Percentiles rank a stretch among this genome's conserved stretches.
phyloP scores from a whole-genome alignment of 2,329 filamentous ascomycete species.

The Colletotrichum eremochloae region DNA sequence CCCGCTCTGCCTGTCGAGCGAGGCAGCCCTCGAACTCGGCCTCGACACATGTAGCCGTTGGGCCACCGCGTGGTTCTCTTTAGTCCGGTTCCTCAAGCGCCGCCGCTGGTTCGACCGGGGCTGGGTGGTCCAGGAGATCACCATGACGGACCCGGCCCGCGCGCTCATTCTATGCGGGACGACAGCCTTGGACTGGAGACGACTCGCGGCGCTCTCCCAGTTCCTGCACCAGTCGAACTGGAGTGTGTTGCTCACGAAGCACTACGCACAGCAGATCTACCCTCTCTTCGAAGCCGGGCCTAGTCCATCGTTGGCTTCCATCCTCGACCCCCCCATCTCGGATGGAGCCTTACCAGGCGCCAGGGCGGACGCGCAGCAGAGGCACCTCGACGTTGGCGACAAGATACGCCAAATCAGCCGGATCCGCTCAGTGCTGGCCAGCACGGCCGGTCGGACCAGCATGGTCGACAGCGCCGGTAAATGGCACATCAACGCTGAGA shows the following conservation, averaged over 20 bases:
- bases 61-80: background rate
- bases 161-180: constrained; percentile 40
- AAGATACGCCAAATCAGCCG: background rate
- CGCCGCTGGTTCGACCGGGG: constrained; percentile 42
- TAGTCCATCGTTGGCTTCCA: too few species aligned
- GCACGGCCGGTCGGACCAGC: background rate
- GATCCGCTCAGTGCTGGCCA: background rate
- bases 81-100: background rate
- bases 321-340: too few species aligned
- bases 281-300: too few species aligned
- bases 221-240: background rate
- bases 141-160: constrained; percentile 25
- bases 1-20: background rate
- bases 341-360: too few species aligned
- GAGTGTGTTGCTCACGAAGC: background rate
- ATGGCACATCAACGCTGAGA: background rate
- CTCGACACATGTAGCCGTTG: constrained; percentile 8
- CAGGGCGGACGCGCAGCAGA: too few species aligned
- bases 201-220: constrained; percentile 2
- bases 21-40: constrained; percentile 25
- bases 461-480: background rate
- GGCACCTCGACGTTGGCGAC: background rate
- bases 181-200: constrained; percentile 25
- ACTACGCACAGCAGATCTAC: background rate
- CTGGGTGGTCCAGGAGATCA: constrained; percentile 44